Conservation (phyloP, 805 yeast genomes). For the Pachysolen tannophilus region DNA sequence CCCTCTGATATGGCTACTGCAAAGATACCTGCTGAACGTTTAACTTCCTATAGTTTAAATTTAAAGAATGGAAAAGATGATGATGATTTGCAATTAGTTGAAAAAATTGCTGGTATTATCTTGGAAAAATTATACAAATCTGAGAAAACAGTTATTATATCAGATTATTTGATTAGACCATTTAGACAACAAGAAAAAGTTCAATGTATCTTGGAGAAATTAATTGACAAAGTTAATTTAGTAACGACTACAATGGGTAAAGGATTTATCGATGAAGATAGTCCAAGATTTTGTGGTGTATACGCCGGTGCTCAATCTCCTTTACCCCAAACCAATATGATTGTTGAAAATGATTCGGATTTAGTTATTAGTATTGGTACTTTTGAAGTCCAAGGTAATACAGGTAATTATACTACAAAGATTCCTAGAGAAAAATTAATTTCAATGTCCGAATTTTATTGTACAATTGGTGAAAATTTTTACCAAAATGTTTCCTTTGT, state of each 20-base stretch:
- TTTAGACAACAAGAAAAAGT: constrained; percentile 28
- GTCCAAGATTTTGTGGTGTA: constrained; percentile 36
- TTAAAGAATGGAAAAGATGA: too few species aligned
- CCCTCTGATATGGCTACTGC: constrained; percentile 61
- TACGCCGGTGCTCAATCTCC: constrained; percentile 29
- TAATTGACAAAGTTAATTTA: constrained; percentile 29
- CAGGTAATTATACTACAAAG: constrained; percentile 5
- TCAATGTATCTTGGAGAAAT: constrained; percentile 18
- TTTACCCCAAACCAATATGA: constrained; percentile 21
- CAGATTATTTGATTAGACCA: constrained; percentile 32
- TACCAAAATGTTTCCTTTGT: constrained; percentile 25
- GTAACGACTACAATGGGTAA: constrained; percentile 33
- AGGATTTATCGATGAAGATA: constrained; percentile 29
- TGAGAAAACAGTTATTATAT: constrained; percentile 29
- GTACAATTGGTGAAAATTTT: constrained; percentile 26
- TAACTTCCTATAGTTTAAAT: constrained; percentile 23
- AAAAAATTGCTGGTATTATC: constrained; percentile 21
- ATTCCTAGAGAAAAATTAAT: constrained; percentile 17
- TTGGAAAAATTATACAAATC: constrained; percentile 29
- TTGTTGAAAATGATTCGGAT: constrained; percentile 17
- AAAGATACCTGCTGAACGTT: constrained; percentile 26
- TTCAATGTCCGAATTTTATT: constrained; percentile 33
- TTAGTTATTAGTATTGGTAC: constrained; percentile 25
- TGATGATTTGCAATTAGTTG: constrained; percentile 17
- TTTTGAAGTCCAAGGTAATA: constrained; percentile 12